Conservation (phyloP, 495 filamentous ascomycete species). For the Daldinia childiae region DNA sequence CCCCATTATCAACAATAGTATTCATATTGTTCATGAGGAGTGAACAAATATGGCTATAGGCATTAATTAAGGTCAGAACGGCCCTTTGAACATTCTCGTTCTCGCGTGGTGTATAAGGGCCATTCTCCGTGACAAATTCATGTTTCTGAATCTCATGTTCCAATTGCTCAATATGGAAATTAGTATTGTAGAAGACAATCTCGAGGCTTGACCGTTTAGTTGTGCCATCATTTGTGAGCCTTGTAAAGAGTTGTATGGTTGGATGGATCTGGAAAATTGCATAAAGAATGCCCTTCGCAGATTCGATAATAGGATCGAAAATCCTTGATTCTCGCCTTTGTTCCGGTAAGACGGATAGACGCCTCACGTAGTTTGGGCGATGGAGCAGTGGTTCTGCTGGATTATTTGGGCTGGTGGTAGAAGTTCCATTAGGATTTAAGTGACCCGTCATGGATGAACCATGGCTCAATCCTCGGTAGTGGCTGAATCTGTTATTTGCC, state of each 20-base stretch:
- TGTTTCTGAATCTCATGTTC: slow-evolving; percentile 76
- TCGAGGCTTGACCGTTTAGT: slow-evolving; percentile 76
- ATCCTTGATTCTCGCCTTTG: slow-evolving; percentile 69
- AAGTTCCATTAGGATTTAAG: slow-evolving; percentile 47
- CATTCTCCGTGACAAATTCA: slow-evolving; percentile 62
- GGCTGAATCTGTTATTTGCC: slow-evolving; percentile 75
- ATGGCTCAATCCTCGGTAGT: slow-evolving; percentile 83
- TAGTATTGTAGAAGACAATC: slow-evolving; percentile 79
- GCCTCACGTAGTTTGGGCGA: slow-evolving; percentile 70
- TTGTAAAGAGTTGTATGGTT: slow-evolving; percentile 75
- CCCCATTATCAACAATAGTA: slow-evolving; percentile 76
- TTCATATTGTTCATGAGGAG: slow-evolving; percentile 74
- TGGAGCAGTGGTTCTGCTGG: slow-evolving; percentile 64
- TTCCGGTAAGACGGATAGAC: slow-evolving; percentile 86
- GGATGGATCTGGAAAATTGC: slow-evolving; percentile 83
- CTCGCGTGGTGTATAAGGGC: slow-evolving; percentile 62
- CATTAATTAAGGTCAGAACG: slow-evolving; percentile 74
- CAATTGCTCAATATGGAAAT: slow-evolving; percentile 75
- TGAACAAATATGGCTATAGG: slow-evolving; percentile 77
- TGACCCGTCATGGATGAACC: slow-evolving; percentile 75
- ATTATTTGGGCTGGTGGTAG: slow-evolving; percentile 61
- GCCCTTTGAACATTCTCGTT: slow-evolving; percentile 73
- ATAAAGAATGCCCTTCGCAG: slow-evolving; percentile 87
- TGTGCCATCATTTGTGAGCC: slow-evolving; percentile 73
- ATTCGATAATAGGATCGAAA: slow-evolving; percentile 74